Evolutionary conservation across 2,329 filamentous ascomycete genomes (phyloP).

Genomic region (Aphanocladium album): DNA sequence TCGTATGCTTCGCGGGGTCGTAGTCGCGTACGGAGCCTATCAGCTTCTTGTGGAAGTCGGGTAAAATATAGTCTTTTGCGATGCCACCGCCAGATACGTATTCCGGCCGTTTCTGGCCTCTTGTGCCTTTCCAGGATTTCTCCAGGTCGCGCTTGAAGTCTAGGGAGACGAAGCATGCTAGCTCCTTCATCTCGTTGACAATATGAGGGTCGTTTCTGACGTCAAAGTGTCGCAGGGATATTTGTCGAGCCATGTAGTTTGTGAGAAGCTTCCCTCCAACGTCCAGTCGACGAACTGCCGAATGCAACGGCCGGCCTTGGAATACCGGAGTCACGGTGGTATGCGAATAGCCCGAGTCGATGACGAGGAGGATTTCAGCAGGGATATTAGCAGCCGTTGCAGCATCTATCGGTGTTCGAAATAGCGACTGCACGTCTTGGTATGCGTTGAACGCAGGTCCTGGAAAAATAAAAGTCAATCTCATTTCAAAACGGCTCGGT

Average conservation of each 20-base stretch:
- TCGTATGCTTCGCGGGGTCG: conserved; percentile 60
- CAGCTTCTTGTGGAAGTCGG: conserved; percentile 61
- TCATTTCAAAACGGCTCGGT: not conserved
- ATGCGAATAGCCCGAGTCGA: conserved; percentile 90
- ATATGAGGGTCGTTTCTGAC: conserved; percentile 92
- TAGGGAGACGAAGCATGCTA: conserved; percentile 73
- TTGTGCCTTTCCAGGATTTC: conserved; percentile 73
- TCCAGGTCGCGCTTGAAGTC: conserved; percentile 78
- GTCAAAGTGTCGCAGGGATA: conserved; percentile 89
- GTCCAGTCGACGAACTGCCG: conserved; percentile 77
- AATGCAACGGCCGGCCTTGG: conserved; percentile 72
- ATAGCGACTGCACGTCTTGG: conserved; percentile 67
- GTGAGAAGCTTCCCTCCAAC: conserved; percentile 90
- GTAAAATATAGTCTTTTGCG: conserved; percentile 86
- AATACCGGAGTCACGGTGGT: conserved; percentile 87
- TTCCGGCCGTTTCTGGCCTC: conserved; percentile 48
- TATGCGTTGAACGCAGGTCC: conserved; percentile 76
- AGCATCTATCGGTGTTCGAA: conserved; percentile 52
- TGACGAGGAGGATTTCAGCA: conserved; percentile 76
- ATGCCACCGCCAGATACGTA: conserved; percentile 54
- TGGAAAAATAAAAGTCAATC: conserved; percentile 28
- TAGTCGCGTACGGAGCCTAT: conserved; percentile 72
- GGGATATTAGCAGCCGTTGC: conserved; percentile 43
- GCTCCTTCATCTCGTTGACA: conserved; percentile 94
- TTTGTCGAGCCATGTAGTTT: conserved; percentile 83